A percentile compares a stretch with the other conserved stretches of the same genome.
Evolutionary conservation across 192 early-diverging fungal species (phyloP).

Genomic region (Rhizophagus clarus): DNA sequence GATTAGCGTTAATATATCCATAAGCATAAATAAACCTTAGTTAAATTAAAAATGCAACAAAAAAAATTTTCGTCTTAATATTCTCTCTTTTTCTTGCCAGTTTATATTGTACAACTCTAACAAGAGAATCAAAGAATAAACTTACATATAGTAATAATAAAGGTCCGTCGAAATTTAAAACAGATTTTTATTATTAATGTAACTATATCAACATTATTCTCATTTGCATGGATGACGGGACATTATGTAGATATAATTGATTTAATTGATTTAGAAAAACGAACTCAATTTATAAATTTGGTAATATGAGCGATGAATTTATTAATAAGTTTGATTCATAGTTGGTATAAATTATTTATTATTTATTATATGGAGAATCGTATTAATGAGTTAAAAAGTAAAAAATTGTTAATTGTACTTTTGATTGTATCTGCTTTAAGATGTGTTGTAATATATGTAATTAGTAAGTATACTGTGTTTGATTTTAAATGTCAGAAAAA

Average conservation of each 20-base stretch:
- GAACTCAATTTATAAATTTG: neutral
- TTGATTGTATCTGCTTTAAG: neutral
- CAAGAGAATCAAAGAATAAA: neutral
- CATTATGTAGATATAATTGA: neutral
- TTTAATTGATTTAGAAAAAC: neutral
- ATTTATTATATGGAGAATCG: neutral
- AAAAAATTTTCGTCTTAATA: too few relatives aligned
- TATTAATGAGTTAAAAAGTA: neutral
- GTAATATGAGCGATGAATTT: neutral
- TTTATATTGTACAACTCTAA: slow-evolving; percentile 6
- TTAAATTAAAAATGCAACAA: too few relatives aligned
- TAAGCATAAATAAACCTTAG: slow-evolving; percentile 22
- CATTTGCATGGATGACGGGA: neutral
- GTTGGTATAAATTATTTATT: neutral
- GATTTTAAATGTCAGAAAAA: too few relatives aligned
- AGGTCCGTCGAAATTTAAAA: neutral
- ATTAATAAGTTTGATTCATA: neutral
- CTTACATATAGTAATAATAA: too few relatives aligned
- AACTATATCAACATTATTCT: neutral
- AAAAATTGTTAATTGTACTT: neutral
- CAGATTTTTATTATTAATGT: neutral
- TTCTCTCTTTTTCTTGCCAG: neutral
- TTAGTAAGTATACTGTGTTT: too few relatives aligned
- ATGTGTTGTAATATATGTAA: neutral
- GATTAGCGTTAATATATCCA: neutral